phyloP scores from a whole-genome alignment of 192 early-diverging fungal species.

The Thoreauomyces humboldtii region DNA sequence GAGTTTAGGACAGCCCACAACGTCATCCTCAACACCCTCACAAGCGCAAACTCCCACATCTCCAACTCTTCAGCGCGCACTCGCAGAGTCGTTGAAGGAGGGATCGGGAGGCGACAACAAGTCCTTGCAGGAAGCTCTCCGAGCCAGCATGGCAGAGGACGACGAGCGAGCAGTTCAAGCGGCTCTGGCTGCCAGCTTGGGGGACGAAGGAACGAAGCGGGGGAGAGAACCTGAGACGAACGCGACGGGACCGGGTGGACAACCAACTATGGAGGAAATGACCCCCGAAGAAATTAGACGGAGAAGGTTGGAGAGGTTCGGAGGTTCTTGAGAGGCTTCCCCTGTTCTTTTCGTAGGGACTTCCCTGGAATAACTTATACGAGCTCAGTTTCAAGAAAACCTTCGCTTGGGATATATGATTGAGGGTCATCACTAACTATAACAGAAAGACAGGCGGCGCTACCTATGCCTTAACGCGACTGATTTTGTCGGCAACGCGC shows the following conservation, averaged over 20 bases:
- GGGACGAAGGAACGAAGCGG: background rate
- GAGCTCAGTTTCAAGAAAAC: no score
- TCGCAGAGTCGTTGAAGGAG: constrained; percentile 19
- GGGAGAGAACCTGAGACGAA: no score
- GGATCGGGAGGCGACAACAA: constrained; percentile 17
- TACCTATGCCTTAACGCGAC: no score
- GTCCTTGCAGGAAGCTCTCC: constrained; percentile 23
- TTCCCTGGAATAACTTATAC: no score
- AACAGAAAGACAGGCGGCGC: no score
- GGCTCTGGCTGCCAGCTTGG: constrained; percentile 8
- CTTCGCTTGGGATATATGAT: no score
- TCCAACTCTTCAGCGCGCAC: constrained; percentile 11
- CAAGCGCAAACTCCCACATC: background rate
- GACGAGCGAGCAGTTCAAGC: constrained; percentile 8
- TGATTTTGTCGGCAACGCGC: constrained; percentile 7
- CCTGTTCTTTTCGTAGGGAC: no score
- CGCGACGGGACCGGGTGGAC: background rate
- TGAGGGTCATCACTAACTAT: no score
- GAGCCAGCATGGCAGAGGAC: constrained; percentile 31
- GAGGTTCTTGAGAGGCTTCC: no score
- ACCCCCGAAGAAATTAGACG: constrained; percentile 2
- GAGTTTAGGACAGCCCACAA: constrained; percentile 10
- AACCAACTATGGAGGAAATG: background rate
- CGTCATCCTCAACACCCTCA: background rate
- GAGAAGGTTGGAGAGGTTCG: constrained; percentile 7